Conservation (phyloP, 1,284 basidiomycete species). For the Austroboletus niveus region DNA sequence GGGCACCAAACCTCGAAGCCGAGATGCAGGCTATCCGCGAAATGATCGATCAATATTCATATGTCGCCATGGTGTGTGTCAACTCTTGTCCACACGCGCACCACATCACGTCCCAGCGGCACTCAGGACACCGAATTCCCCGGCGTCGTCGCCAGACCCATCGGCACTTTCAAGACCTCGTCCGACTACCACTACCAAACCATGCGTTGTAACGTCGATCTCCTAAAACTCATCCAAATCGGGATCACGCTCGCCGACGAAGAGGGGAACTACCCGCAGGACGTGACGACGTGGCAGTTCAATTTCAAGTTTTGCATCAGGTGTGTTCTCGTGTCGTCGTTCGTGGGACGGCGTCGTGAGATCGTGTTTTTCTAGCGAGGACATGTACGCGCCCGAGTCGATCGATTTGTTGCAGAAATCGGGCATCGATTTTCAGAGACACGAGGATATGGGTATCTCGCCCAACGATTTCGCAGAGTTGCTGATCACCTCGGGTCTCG, state of each 20-base stretch:
- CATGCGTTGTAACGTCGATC: constrained; percentile 98
- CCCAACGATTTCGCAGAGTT: constrained; percentile 97
- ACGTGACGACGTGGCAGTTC: constrained; percentile 97
- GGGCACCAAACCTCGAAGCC: constrained; percentile 89
- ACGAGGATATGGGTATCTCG: constrained; percentile 89
- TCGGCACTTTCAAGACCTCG: constrained; percentile 94
- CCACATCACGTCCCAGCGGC: constrained; percentile 9
- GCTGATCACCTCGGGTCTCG: constrained; percentile 94
- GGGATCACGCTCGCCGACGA: constrained; percentile 95
- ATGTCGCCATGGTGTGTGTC: constrained; percentile 86
- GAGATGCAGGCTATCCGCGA: constrained; percentile 90
- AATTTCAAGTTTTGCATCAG: constrained; percentile 94
- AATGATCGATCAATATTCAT: constrained; percentile 88
- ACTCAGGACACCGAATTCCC: constrained; percentile 96
- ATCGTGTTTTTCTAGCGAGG: constrained; percentile 34
- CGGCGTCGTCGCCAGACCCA: constrained; percentile 96
- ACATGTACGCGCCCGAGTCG: constrained; percentile 98
- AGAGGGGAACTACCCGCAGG: constrained; percentile 86
- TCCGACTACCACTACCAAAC: constrained; percentile 99
- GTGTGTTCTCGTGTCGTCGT: constrained; percentile 44
- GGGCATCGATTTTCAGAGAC: constrained; percentile 93
- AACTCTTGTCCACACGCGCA: constrained; percentile 1
- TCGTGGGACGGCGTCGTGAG: neutral
- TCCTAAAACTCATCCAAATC: constrained; percentile 97
- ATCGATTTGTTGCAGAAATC: constrained; percentile 94